Base-by-base conservation (phyloP, 768 basidiomycete genomes). In the Arthromyces matolae region DNA sequence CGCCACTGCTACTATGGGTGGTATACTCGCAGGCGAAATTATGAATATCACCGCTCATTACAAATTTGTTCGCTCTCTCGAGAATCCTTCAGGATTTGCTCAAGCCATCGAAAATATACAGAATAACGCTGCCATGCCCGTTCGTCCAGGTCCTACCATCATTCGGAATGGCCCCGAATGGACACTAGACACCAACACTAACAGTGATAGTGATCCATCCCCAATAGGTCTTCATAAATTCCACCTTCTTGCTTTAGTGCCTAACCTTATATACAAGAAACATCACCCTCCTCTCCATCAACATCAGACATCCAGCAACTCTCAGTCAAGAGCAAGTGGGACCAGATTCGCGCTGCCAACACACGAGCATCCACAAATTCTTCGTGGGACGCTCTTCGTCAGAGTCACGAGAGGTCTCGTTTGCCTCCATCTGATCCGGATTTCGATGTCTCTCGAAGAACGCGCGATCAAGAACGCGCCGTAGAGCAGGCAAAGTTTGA, bases 321-420 rank as follows among this genome's bases (percentile, higher is more conserved):
- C 31, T 45, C 27, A 47, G 32, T 27, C 37, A 56, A 50, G 29
- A 77, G 65, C 42, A 77, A 70, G 50, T 89, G 86, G 86, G 83
- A 85, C 27, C 75, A 82, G 51, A 81, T 89, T 38, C 80, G 85
- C 45, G 67, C 70, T 35, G 76, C 68, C 25, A 83, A 83, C 50
- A 53, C 60, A 38, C 68, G 66, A 13, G 63, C 68, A 16, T 67
- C 63, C 24, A 49, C 64, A 13, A 71, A 63, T 29, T 86, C 86
- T 16, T 71, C 83, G 3, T 88, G 86, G 86, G 86, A 88, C 55
- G 61, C 66, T 20, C 69, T 89, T 18, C 79, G 86, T 25, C 81
- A 85, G 59, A 71, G 69, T 38, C 73, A 83, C 51, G 75, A 77
- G 59, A 71, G 67, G 51, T 47, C 57, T 8, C 49, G 64, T 47